These are phyloP conservation scores for Bimuria novae-zelandiae DNA, from an alignment of 2,329 filamentous ascomycete genomes.

Conservation along the genomic window DNA sequence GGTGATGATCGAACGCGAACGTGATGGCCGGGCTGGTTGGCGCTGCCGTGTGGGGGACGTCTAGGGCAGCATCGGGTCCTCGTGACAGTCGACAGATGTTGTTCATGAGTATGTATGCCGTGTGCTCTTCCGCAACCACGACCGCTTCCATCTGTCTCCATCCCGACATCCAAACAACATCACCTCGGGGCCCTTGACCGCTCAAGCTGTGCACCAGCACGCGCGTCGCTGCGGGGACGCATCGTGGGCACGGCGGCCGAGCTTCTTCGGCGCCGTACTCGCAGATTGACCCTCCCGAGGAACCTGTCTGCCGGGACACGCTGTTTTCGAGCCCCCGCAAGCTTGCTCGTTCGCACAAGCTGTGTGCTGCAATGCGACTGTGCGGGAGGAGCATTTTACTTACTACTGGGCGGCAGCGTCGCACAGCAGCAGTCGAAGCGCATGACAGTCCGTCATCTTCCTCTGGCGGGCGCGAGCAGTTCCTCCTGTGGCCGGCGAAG, in stretches of 20 bases:
- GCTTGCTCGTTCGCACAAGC: slow-evolving; percentile 20
- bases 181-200: slow-evolving; percentile 12
- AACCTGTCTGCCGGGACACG: slow-evolving; percentile 30
- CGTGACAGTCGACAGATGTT: neutral
- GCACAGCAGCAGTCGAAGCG: slow-evolving; percentile 34
- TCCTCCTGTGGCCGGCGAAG: slow-evolving; percentile 28
- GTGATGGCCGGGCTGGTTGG: neutral
- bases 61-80: neutral
- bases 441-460: slow-evolving; percentile 40
- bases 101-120: neutral
- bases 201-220: slow-evolving; percentile 17
- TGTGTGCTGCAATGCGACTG: slow-evolving; percentile 27
- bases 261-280: slow-evolving; percentile 24
- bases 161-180: neutral
- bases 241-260: slow-evolving; percentile 13
- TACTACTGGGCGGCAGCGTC: slow-evolving; percentile 24
- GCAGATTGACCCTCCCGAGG: slow-evolving; percentile 18
- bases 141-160: neutral
- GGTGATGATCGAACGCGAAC: slow-evolving; percentile 11
- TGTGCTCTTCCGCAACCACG: neutral
- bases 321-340: slow-evolving; percentile 16
- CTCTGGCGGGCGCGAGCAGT: slow-evolving; percentile 20
- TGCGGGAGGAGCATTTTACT: too few species aligned
- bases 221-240: slow-evolving; percentile 14
- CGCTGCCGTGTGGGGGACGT: slow-evolving; percentile 4